Evolutionary conservation across 805 yeast species (phyloP).

Genomic region (Wickerhamiella vanderwaltii): DNA sequence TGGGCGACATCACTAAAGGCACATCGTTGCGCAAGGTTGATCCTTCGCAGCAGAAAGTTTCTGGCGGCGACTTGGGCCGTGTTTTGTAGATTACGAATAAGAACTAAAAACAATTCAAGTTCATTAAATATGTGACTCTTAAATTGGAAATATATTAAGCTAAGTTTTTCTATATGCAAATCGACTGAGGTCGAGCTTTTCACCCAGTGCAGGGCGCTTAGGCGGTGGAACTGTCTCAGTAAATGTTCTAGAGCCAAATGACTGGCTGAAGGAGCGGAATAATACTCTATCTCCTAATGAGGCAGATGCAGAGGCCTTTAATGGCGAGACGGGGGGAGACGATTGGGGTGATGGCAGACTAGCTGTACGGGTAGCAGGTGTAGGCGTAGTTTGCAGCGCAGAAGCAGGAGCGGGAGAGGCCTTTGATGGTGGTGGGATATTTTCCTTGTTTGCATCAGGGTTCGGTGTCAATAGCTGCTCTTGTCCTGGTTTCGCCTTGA

Average conservation of each 20-base stretch:
- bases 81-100: constrained; percentile 21
- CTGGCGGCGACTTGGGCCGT: constrained; percentile 21
- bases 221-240: background rate
- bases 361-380: background rate
- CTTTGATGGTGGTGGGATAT: background rate
- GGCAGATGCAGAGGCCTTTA: background rate
- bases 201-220: background rate
- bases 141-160: background rate
- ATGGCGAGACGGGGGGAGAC: background rate
- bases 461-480: too few species aligned
- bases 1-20: constrained; percentile 29
- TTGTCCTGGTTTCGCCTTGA: background rate
- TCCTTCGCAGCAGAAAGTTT: constrained; percentile 22
- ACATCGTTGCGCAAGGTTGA: constrained; percentile 25
- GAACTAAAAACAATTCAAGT: too few species aligned
- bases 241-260: background rate
- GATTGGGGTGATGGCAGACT: constrained; percentile 1
- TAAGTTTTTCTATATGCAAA: background rate
- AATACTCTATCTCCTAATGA: background rate
- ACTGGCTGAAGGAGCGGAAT: background rate
- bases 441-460: constrained; percentile 1
- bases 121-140: too few species aligned
- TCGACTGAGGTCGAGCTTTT: background rate
- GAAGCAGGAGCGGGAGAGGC: background rate
- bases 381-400: background rate